Conservation (phyloP, 2,329 filamentous ascomycete genomes). For the Arthroderma sp. region DNA sequence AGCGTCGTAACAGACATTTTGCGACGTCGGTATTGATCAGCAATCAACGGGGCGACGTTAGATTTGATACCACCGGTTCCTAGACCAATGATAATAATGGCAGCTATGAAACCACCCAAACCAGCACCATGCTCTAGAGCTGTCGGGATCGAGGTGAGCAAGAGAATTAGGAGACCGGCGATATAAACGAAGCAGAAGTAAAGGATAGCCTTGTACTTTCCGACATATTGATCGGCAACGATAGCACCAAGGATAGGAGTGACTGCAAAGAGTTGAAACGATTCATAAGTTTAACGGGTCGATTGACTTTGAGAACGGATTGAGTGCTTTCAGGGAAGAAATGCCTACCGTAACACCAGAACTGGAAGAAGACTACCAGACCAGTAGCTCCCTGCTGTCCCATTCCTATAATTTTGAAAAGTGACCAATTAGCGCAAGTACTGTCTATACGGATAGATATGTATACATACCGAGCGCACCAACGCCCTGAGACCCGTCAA, state of each 20-base stretch:
- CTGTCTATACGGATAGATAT: background rate
- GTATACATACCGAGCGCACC: slow-evolving; percentile 27
- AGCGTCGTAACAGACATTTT: slow-evolving; percentile 36
- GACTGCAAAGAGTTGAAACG: slow-evolving; percentile 15
- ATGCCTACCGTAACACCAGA: slow-evolving; percentile 38
- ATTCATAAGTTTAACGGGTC: too few relatives aligned
- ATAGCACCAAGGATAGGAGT: slow-evolving; percentile 48
- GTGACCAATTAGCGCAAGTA: slow-evolving; percentile 1
- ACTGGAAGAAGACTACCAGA: slow-evolving; percentile 41
- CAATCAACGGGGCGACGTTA: slow-evolving; percentile 47
- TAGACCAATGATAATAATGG: slow-evolving; percentile 50
- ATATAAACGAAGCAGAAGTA: slow-evolving; percentile 47
- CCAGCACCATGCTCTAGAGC: slow-evolving; percentile 38
- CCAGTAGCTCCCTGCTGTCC: slow-evolving; percentile 35
- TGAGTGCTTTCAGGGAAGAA: background rate
- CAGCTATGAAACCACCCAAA: slow-evolving; percentile 42
- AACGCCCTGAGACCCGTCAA: slow-evolving; percentile 25
- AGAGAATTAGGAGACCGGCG: slow-evolving; percentile 41
- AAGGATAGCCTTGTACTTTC: slow-evolving; percentile 48
- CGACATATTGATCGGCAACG: slow-evolving; percentile 47
- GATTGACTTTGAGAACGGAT: too few relatives aligned
- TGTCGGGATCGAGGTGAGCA: slow-evolving; percentile 40
- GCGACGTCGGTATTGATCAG: slow-evolving; percentile 51
- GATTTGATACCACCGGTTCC: slow-evolving; percentile 58
- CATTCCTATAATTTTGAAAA: slow-evolving; percentile 11